Evolutionary conservation across 768 basidiomycete species (phyloP).

Genomic region (Trametes villosa): DNA sequence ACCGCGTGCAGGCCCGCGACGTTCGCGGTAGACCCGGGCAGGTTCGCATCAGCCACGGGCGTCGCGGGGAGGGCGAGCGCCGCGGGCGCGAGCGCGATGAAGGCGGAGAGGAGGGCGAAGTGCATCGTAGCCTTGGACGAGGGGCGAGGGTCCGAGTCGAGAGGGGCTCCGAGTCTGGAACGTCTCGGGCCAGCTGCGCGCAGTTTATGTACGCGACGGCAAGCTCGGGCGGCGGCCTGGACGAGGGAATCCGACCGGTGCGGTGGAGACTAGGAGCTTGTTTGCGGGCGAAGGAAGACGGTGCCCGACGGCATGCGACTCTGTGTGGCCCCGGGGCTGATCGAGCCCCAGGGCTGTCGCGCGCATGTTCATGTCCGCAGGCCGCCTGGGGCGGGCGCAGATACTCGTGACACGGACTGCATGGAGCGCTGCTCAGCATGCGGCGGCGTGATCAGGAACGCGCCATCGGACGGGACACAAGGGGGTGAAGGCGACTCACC

Average conservation of each 20-base stretch:
- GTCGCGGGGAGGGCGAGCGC: constrained; percentile 6
- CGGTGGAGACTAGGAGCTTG: background rate
- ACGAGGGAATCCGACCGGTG: background rate
- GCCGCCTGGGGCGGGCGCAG: background rate
- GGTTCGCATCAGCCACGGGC: constrained; percentile 11
- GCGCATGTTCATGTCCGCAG: background rate
- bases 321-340: background rate
- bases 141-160: too few relatives aligned
- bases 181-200: too few relatives aligned
- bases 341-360: background rate
- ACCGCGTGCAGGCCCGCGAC: constrained; percentile 37
- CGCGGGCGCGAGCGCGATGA: background rate
- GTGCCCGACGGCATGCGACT: background rate
- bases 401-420: constrained; percentile 4
- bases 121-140: constrained; percentile 12
- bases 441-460: background rate
- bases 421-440: background rate
- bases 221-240: background rate
- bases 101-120: constrained; percentile 1
- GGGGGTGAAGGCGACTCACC: background rate
- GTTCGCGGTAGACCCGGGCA: constrained; percentile 17
- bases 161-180: too few relatives aligned
- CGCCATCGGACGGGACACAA: background rate
- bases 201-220: background rate
- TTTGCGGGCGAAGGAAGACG: background rate